phyloP scores from a whole-genome alignment of 768 basidiomycete species.

The Lactifluus pinguis region DNA sequence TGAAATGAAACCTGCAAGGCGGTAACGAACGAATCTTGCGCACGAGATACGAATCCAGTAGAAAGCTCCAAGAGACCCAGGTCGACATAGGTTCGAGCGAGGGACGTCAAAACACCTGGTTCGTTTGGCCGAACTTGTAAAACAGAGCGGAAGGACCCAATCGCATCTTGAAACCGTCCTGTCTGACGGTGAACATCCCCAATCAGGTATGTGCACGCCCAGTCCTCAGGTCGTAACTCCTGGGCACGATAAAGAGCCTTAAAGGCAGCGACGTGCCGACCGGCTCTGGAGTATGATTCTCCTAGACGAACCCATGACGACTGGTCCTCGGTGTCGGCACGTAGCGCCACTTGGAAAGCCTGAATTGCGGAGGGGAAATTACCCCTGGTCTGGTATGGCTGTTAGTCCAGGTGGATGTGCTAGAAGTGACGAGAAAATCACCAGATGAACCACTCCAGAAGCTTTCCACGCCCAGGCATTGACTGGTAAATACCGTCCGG shows the following conservation, averaged over 20 bases:
- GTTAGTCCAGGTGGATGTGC: constrained; percentile 4
- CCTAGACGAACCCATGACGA: constrained; percentile 87
- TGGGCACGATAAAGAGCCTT: constrained; percentile 76
- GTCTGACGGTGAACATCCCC: constrained; percentile 78
- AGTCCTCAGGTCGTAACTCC: constrained; percentile 66
- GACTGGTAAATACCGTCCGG: constrained; percentile 51
- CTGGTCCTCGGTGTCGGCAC: constrained; percentile 68
- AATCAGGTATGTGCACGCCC: constrained; percentile 77
- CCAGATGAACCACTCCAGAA: constrained; percentile 83
- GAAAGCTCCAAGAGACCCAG: constrained; percentile 55
- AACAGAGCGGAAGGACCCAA: constrained; percentile 52
- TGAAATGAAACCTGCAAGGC: constrained; percentile 45
- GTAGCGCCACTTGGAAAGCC: constrained; percentile 77
- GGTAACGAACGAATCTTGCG: constrained; percentile 62
- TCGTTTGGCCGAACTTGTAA: constrained; percentile 52
- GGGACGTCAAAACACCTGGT: constrained; percentile 57
- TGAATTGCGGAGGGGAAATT: constrained; percentile 72
- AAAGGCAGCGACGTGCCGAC: constrained; percentile 80
- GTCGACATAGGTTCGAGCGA: constrained; percentile 65
- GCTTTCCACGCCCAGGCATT: constrained; percentile 99
- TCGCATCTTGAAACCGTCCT: constrained; percentile 67
- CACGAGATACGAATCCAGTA: constrained; percentile 65
- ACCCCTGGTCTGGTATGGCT: constrained; percentile 43
- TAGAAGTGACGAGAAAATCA: constrained; percentile 29
- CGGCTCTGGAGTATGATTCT: constrained; percentile 83